These are phyloP conservation scores for Yamadazyma kanchanaburiensis DNA, from an alignment of 1,139 yeast species.

Conservation along the genomic window DNA sequence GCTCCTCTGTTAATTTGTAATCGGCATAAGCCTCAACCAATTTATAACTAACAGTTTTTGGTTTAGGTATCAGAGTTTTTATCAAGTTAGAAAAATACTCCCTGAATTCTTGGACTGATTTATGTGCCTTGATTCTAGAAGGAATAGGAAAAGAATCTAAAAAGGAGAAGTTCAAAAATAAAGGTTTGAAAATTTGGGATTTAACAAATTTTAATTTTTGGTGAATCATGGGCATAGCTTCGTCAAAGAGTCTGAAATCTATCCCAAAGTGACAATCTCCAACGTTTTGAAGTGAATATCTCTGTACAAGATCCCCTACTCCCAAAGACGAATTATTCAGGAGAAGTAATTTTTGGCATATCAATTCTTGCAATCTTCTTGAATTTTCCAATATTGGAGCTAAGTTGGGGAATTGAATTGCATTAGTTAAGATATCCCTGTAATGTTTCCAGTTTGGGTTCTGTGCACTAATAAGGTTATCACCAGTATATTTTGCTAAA, in stretches of 20 bases:
- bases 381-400: conserved; percentile 9
- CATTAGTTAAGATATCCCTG: conserved; percentile 43
- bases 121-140: conserved; percentile 41
- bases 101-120: conserved; percentile 43
- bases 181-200: conserved; percentile 53
- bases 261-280: conserved; percentile 51
- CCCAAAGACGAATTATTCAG: conserved; percentile 11
- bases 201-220: conserved; percentile 42
- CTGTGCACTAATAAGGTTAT: conserved; percentile 60
- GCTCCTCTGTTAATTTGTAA: conserved; percentile 39
- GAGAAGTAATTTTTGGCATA: conserved; percentile 7
- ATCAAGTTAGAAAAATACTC: conserved; percentile 20
- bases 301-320: conserved; percentile 44
- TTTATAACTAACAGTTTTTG: conserved; percentile 22
- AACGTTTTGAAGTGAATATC: conserved; percentile 48
- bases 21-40: conserved; percentile 35
- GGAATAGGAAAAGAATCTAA: conserved; percentile 52
- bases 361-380: conserved; percentile 6
- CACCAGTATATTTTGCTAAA: conserved; percentile 57
- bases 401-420: conserved; percentile 48
- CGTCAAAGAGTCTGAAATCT: conserved; percentile 31
- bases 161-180: conserved; percentile 53
- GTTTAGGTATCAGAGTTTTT: conserved; percentile 12
- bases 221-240: conserved; percentile 31
- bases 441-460: conserved; percentile 53